Evolutionary conservation across 345 rosid genomes (phyloP).

Genomic region (Ricinus communis): DNA sequence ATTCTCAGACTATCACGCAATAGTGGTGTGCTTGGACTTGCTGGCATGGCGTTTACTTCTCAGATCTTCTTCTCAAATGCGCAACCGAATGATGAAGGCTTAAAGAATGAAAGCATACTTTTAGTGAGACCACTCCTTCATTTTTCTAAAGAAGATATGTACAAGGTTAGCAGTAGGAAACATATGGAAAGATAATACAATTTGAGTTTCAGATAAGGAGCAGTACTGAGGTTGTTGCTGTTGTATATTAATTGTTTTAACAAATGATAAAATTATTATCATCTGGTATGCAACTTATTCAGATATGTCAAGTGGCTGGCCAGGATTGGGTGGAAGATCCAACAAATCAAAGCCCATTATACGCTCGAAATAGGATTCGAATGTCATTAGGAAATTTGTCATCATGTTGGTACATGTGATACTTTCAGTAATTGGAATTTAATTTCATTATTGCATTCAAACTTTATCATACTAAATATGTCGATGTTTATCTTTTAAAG

Average conservation of each 20-base stretch:
- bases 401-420: slow-evolving; percentile 45
- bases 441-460: not conserved
- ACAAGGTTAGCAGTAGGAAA: slow-evolving; percentile 48
- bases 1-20: slow-evolving; percentile 84
- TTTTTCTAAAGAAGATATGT: slow-evolving; percentile 76
- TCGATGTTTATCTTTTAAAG: not conserved
- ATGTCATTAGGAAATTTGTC: slow-evolving; percentile 54
- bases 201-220: no score
- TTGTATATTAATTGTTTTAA: not conserved
- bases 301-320: slow-evolving; percentile 63
- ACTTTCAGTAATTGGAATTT: slow-evolving; percentile 1
- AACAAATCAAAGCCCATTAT: slow-evolving; percentile 63
- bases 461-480: not conserved
- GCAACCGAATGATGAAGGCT: slow-evolving; percentile 31
- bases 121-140: slow-evolving; percentile 77
- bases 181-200: no score
- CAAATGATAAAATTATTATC: not conserved
- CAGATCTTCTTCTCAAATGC: slow-evolving; percentile 48
- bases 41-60: slow-evolving; percentile 79
- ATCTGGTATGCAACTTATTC: slow-evolving; percentile 14
- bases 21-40: slow-evolving; percentile 96
- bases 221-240: not conserved
- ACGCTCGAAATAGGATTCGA: slow-evolving; percentile 84
- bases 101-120: slow-evolving; percentile 49
- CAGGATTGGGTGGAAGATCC: slow-evolving; percentile 89